These are phyloP conservation scores for Skeletonema potamos DNA, from an alignment of 108 stramenopile genomes.

Conservation along the genomic window DNA sequence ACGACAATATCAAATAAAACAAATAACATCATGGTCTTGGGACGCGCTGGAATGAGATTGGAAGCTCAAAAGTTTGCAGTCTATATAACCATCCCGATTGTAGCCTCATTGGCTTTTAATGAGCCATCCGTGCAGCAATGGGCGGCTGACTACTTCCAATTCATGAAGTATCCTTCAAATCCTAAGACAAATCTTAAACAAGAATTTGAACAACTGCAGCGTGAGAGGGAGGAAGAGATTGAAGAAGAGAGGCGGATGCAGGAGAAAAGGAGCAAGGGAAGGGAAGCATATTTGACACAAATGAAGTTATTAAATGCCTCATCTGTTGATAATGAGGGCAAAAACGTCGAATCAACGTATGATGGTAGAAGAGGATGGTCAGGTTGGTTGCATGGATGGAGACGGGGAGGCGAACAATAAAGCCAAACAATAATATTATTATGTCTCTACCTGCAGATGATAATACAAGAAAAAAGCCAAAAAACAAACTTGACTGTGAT, in stretches of 20 bases:
- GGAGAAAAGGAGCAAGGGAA: constrained; percentile 27
- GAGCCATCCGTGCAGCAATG: constrained; percentile 66
- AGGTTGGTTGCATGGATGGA: constrained; percentile 21
- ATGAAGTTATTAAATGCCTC: constrained; percentile 31
- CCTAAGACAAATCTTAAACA: constrained; percentile 76
- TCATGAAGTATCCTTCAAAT: constrained; percentile 86
- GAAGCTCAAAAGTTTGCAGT: constrained; percentile 83
- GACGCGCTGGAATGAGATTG: constrained; percentile 62
- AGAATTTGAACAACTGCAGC: constrained; percentile 62
- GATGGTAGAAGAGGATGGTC: constrained; percentile 32
- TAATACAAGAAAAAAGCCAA: too few relatives aligned
- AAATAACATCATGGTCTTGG: constrained; percentile 69
- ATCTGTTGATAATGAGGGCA: neutral
- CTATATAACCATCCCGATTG: constrained; percentile 74
- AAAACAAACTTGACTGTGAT: too few relatives aligned
- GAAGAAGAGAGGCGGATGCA: constrained; percentile 50
- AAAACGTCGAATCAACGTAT: neutral
- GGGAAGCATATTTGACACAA: constrained; percentile 38
- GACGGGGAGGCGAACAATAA: neutral
- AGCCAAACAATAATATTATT: neutral
- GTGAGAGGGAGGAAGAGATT: constrained; percentile 52
- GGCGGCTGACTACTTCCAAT: constrained; percentile 86
- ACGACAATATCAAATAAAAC: neutral
- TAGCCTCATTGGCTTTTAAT: constrained; percentile 70
- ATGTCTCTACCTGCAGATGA: too few relatives aligned